These are phyloP conservation scores for Microascus cirrosus DNA, from an alignment of 2,329 filamentous ascomycete genomes.

Conservation along the genomic window DNA sequence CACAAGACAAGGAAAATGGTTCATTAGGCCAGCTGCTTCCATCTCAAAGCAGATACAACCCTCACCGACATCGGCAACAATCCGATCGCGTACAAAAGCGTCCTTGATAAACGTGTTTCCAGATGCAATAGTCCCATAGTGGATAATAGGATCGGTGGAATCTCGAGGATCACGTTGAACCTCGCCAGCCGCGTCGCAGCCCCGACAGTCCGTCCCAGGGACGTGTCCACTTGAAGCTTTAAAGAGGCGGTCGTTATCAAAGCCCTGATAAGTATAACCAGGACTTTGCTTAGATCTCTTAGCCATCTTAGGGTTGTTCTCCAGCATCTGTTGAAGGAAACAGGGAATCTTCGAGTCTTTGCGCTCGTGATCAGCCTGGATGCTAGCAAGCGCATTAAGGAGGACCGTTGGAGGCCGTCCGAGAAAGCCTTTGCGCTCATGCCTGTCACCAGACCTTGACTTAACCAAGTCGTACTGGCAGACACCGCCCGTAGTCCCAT, in stretches of 20 bases:
- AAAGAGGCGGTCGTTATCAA: constrained; percentile 8
- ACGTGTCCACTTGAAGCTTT: constrained; percentile 4
- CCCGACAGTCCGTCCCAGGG: constrained; percentile 4
- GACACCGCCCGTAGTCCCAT: too few species aligned
- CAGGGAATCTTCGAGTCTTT: constrained; percentile 5
- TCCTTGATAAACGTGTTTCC: too few species aligned
- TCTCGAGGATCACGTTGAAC: neutral
- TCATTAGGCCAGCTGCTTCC: too few species aligned
- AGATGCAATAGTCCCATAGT: constrained; percentile 11
- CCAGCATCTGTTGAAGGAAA: constrained; percentile 5
- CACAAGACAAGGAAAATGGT: too few species aligned
- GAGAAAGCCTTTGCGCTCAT: too few species aligned
- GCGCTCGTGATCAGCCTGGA: constrained; percentile 5
- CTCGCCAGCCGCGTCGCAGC: constrained; percentile 2
- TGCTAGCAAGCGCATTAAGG: constrained; percentile 1
- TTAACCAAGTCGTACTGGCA: too few species aligned
- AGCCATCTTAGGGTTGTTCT: constrained; percentile 5
- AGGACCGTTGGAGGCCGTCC: constrained; percentile 3
- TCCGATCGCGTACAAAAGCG: too few species aligned
- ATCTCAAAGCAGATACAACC: too few species aligned
- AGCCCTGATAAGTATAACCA: constrained; percentile 2
- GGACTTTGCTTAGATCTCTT: constrained; percentile 1
- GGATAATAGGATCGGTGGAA: constrained; percentile 8
- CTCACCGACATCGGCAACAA: too few species aligned
- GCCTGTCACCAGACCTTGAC: too few species aligned